A percentile compares a stretch with the other conserved stretches of the same genome.
Conservation (phyloP, 106 monocot species). For the Acorus calamus region DNA sequence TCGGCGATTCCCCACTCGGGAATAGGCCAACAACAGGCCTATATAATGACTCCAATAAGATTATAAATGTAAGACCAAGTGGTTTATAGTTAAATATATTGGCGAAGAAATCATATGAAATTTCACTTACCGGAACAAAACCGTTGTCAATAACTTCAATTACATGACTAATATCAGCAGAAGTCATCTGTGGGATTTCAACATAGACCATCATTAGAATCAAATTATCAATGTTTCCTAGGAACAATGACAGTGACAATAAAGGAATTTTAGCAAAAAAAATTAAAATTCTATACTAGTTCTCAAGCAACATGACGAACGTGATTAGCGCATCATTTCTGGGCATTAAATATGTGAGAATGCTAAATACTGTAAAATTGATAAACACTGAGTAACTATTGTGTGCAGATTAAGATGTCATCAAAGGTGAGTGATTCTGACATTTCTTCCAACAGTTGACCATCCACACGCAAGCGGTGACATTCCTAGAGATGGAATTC, state of each 20-base stretch:
- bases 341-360: neutral
- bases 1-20: too few species aligned
- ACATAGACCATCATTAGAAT: too few species aligned
- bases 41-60: neutral
- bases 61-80: slow-evolving; percentile 1
- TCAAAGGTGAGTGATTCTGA: slow-evolving; percentile 27
- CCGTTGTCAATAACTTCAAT: slow-evolving; percentile 43
- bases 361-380: neutral
- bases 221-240: too few species aligned
- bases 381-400: neutral
- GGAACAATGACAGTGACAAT: too few species aligned
- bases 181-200: slow-evolving; percentile 44
- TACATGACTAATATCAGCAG: slow-evolving; percentile 58
- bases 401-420: neutral
- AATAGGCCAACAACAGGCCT: too few species aligned
- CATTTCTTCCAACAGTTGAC: slow-evolving; percentile 82
- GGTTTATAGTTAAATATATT: neutral
- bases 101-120: neutral
- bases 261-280: too few species aligned
- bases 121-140: slow-evolving; percentile 77
- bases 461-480: slow-evolving; percentile 97
- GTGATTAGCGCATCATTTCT: neutral
- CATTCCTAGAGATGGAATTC: slow-evolving; percentile 90
- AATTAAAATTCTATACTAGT: neutral
- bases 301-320: neutral